Conservation (phyloP, 495 filamentous ascomycete species). For the Penicillium fimorum region DNA sequence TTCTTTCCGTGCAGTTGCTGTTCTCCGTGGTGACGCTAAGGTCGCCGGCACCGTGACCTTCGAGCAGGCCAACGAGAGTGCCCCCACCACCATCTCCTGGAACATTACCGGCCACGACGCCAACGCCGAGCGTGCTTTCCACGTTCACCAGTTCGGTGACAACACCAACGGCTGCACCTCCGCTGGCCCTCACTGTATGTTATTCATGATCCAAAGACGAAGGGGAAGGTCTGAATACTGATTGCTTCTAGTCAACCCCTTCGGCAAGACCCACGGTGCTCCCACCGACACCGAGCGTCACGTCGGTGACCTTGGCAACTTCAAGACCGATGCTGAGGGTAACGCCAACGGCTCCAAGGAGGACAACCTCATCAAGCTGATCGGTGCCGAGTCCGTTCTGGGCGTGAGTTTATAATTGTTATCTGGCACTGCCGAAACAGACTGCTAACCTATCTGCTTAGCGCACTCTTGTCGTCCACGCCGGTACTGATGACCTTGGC, state of each 20-base stretch:
- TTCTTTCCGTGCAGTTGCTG: conserved; percentile 63
- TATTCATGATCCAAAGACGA: background rate
- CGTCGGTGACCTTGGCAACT: conserved; percentile 96
- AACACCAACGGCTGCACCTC: conserved; percentile 99
- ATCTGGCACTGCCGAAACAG: background rate
- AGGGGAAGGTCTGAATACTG: conserved; percentile 1
- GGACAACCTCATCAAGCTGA: conserved; percentile 87
- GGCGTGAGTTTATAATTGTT: conserved; percentile 62
- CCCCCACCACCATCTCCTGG: conserved; percentile 83
- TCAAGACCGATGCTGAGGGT: conserved; percentile 89
- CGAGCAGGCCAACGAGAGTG: conserved; percentile 79
- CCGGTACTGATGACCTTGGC: conserved; percentile 93
- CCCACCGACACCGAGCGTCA: conserved; percentile 80
- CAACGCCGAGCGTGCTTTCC: conserved; percentile 95
- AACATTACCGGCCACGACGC: conserved; percentile 89
- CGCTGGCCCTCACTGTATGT: conserved; percentile 92
- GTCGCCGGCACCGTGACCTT: conserved; percentile 90
- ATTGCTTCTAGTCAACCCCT: conserved; percentile 77
- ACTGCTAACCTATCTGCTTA: conserved; percentile 30
- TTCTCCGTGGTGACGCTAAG: conserved; percentile 95
- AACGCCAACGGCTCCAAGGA: conserved; percentile 72
- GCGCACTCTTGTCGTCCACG: conserved; percentile 94
- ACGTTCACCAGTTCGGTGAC: conserved; percentile 98
- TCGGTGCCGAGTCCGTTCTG: conserved; percentile 91
- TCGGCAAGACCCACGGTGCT: conserved; percentile 86